Evolutionary conservation across 257 asterid species (phyloP).

Genomic region (Petunia secreta): DNA sequence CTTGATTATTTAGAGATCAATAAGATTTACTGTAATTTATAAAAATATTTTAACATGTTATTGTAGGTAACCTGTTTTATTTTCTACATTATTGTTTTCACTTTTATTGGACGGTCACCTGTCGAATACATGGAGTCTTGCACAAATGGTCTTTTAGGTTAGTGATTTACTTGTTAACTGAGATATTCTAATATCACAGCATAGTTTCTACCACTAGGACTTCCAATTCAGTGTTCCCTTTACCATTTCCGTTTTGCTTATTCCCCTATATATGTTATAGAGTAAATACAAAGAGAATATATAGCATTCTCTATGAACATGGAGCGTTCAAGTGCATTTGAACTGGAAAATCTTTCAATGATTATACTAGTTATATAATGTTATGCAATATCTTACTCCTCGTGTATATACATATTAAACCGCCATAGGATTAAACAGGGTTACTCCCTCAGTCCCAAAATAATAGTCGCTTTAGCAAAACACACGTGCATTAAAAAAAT

Average conservation of each 20-base stretch:
- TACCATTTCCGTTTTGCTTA: too few relatives aligned
- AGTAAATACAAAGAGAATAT: too few relatives aligned
- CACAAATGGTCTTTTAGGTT: neutral
- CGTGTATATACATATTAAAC: too few relatives aligned
- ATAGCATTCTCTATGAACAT: neutral
- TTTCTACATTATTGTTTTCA: neutral
- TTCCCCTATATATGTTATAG: neutral
- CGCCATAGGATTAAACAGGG: neutral
- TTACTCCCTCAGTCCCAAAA: too few relatives aligned
- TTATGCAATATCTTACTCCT: neutral
- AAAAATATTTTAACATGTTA: neutral
- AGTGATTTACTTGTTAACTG: neutral
- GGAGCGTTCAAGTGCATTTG: neutral
- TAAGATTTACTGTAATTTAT: too few relatives aligned
- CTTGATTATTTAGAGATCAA: constrained; percentile 39
- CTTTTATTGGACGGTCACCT: neutral
- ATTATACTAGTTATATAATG: neutral
- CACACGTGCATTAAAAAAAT: too few relatives aligned
- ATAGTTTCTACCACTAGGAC: too few relatives aligned
- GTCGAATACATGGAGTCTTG: neutral
- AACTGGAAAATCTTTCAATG: too few relatives aligned
- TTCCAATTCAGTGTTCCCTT: too few relatives aligned
- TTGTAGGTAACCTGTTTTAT: neutral
- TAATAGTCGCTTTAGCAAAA: too few relatives aligned
- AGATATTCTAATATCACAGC: neutral